Evolutionary conservation across 164 flowering plant genomes (phyloP), one percentile per base, ranked within the genome.

Genomic region (Macadamia integrifolia): DNA sequence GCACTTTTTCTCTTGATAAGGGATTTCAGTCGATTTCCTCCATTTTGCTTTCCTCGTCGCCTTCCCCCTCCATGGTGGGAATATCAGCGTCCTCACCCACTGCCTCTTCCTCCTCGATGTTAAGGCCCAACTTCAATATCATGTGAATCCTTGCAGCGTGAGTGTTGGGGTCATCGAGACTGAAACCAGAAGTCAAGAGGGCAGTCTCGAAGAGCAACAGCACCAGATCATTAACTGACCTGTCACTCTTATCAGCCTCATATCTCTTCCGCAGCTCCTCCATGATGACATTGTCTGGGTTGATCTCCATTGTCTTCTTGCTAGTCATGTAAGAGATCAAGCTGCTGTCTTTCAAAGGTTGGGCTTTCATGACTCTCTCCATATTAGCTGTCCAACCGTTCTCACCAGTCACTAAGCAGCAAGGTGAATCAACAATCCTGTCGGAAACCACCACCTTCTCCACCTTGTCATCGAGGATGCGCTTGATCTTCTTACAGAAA

Each of bases 271-370:
- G 86, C 69, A 86, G 66, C 79, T 88, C 93, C 74, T 88, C 89
- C 89, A 88, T 81, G 57, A 86, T 88, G 0, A 83, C 85, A 68
- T 86, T 83, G 52, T 88, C 93, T 0, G 93, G 90, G 69, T 88
- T 88, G 56, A 88, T 86, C 74, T 86, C 90, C 93, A 88, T 88
- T 0, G 93, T 88, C 73, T 86, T 88, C 86, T 88, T 88, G 79
- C 87, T 83, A 0, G 90, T 83, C 93, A 86, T 88, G 86, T 88
- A 88, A 1, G 84, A 70, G 44, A 86, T 53, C 93, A 86, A 86
- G 82, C 87, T 86, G 68, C 67, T 82, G 74, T 88, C 93, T 72
- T 87, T 83, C 72, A 88, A 59, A 0, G 93, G 90, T 71, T 86
- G 93, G 0, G 90, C 89, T 69, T 82, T 86, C 88, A 88, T 87